Conservation (phyloP, 768 basidiomycete genomes). For the Sistotremastrum niveocremeum region DNA sequence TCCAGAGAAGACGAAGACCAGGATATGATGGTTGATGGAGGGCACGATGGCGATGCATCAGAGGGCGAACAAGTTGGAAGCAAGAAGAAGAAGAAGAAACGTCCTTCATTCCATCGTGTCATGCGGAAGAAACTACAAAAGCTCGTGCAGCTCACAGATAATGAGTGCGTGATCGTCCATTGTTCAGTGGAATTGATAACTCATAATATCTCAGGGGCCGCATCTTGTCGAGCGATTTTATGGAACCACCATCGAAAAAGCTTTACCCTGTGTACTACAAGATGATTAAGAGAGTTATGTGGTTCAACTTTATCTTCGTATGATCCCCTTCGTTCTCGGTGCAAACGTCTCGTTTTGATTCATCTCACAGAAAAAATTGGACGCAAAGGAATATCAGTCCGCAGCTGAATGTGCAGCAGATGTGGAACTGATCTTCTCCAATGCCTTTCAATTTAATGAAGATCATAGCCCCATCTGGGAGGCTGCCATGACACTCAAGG, state of each 20-base stretch:
- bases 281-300: slow-evolving; percentile 65
- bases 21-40: slow-evolving; percentile 25
- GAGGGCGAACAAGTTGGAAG: slow-evolving; percentile 28
- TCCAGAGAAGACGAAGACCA: slow-evolving; percentile 19
- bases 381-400: slow-evolving; percentile 62
- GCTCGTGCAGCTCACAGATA: slow-evolving; percentile 57
- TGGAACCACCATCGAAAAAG: slow-evolving; percentile 72
- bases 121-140: slow-evolving; percentile 62
- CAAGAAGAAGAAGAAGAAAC: slow-evolving; percentile 38
- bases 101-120: slow-evolving; percentile 49
- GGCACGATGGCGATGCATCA: slow-evolving; percentile 26
- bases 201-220: slow-evolving; percentile 37
- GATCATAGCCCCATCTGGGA: slow-evolving; percentile 78
- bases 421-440: slow-evolving; percentile 81
- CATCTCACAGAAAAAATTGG: slow-evolving; percentile 53
- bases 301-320: slow-evolving; percentile 65
- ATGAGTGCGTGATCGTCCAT: slow-evolving; percentile 33
- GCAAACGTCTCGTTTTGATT: neutral
- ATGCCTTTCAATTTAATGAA: slow-evolving; percentile 79
- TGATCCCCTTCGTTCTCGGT: slow-evolving; percentile 17
- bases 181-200: neutral
- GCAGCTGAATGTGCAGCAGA: slow-evolving; percentile 68
- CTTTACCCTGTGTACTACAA: slow-evolving; percentile 71
- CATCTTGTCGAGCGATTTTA: slow-evolving; percentile 58
- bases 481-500: slow-evolving; percentile 55